Evolutionary conservation across 495 filamentous ascomycete genomes (phyloP).

Genomic region (Aspergillus leporis): DNA sequence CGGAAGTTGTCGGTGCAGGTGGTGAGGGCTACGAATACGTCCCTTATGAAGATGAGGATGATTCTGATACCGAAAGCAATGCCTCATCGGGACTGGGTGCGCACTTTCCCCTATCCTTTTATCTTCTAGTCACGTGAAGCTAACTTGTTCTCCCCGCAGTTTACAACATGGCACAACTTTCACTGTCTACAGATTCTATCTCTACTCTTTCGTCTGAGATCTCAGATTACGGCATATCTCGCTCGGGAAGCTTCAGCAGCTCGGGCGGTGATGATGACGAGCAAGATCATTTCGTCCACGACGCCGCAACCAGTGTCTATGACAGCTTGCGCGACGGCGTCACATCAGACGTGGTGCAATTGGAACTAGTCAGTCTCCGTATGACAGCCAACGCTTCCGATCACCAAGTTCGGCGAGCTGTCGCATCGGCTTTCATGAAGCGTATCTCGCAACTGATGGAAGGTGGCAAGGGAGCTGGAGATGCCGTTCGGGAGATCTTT

Average conservation of each 20-base stretch:
- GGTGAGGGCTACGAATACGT: constrained; percentile 52
- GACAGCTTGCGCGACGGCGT: constrained; percentile 74
- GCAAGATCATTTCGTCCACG: constrained; percentile 76
- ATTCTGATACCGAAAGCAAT: constrained; percentile 46
- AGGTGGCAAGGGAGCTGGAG: constrained; percentile 55
- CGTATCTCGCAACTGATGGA: constrained; percentile 73
- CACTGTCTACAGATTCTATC: constrained; percentile 75
- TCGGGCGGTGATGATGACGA: constrained; percentile 60
- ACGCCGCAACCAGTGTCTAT: constrained; percentile 80
- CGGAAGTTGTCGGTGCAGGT: constrained; percentile 43
- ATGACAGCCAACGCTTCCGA: constrained; percentile 89
- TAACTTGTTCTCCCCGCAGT: constrained; percentile 44
- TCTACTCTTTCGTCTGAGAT: constrained; percentile 65
- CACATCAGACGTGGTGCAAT: constrained; percentile 79
- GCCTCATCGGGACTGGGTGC: constrained; percentile 55
- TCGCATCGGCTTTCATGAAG: constrained; percentile 81
- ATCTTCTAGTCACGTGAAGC: constrained; percentile 33
- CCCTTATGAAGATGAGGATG: constrained; percentile 53
- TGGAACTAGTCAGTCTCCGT: constrained; percentile 87
- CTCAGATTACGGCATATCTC: constrained; percentile 41
- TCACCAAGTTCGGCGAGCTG: constrained; percentile 79
- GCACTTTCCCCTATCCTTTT: constrained; percentile 28
- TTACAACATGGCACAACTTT: constrained; percentile 67
- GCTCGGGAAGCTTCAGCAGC: constrained; percentile 53
- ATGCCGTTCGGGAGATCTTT: constrained; percentile 65